A percentile compares a stretch with the other conserved stretches of the same genome.
These are phyloP conservation scores for Diaporthe vaccinii DNA, from an alignment of 2,329 filamentous ascomycete genomes.

Conservation along the genomic window DNA sequence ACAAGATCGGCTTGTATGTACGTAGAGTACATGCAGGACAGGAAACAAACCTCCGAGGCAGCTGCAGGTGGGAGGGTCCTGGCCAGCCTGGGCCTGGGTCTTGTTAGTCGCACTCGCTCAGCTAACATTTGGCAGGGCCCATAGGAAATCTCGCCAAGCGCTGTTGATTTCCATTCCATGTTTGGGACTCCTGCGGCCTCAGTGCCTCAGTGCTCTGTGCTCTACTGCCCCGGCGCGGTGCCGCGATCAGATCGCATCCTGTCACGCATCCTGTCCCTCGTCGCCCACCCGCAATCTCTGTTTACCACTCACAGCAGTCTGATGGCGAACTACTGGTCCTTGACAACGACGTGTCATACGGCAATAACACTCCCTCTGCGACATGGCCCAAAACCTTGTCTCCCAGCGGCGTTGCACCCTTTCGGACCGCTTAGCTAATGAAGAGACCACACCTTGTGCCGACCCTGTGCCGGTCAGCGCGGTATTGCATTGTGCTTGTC, in stretches of 20 bases:
- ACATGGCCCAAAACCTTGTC: conserved; percentile 30
- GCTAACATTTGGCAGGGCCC: not conserved
- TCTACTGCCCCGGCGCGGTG: not conserved
- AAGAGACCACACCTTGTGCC: too few relatives aligned
- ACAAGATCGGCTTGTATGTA: not conserved
- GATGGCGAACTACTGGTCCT: not conserved
- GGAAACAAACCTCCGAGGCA: conserved; percentile 27
- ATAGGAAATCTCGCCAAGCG: conserved; percentile 25
- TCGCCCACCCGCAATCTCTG: conserved; percentile 17
- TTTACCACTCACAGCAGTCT: conserved; percentile 1
- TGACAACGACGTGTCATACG: not conserved
- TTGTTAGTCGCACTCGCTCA: not conserved
- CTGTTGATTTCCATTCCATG: conserved; percentile 24
- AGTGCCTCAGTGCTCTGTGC: not conserved
- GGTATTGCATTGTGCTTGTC: not conserved
- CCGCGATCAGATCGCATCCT: conserved; percentile 17
- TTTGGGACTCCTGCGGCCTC: not conserved
- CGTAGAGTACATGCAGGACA: conserved; percentile 4
- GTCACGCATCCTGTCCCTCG: conserved; percentile 2
- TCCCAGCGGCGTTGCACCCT: conserved; percentile 9
- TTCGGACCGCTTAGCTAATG: conserved; percentile 3
- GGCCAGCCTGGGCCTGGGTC: not conserved
- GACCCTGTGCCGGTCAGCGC: not conserved
- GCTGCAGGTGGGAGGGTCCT: not conserved
- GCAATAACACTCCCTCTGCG: conserved; percentile 21